Conservation (phyloP, 2,329 filamentous ascomycete species). For the Exophiala sideris region DNA sequence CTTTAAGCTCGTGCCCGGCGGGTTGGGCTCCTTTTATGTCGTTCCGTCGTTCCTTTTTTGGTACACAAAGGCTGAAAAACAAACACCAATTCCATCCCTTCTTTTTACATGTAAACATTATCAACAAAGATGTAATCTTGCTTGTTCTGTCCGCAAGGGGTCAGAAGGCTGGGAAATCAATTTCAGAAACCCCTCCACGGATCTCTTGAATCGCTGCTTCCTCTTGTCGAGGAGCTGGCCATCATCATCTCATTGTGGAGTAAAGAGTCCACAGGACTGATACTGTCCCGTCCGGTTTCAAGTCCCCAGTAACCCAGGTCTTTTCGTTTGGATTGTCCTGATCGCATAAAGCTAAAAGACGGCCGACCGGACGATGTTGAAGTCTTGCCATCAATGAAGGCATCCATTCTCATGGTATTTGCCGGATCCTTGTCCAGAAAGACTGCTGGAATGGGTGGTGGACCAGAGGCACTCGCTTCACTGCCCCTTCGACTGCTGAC, state of each 20-base stretch:
- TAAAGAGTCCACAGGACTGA: slow-evolving; percentile 23
- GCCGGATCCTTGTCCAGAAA: slow-evolving; percentile 25
- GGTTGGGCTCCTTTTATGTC: neutral
- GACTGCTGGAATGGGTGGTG: slow-evolving; percentile 66
- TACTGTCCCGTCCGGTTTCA: slow-evolving; percentile 23
- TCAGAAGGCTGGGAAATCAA: neutral
- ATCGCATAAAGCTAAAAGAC: slow-evolving; percentile 25
- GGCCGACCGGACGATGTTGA: slow-evolving; percentile 22
- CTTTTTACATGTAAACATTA: slow-evolving; percentile 17
- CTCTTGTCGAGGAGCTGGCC: slow-evolving; percentile 22
- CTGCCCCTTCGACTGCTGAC: slow-evolving; percentile 36
- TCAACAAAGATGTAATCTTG: slow-evolving; percentile 4
- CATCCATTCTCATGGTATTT: slow-evolving; percentile 86
- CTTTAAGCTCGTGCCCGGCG: neutral
- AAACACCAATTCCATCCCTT: slow-evolving; percentile 6
- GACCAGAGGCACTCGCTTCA: slow-evolving; percentile 53
- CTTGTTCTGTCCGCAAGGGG: neutral
- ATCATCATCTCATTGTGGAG: slow-evolving; percentile 26
- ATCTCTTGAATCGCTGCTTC: slow-evolving; percentile 21
- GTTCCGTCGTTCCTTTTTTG: neutral
- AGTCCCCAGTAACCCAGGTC: slow-evolving; percentile 31
- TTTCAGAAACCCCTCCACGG: slow-evolving; percentile 23
- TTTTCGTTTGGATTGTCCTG: slow-evolving; percentile 26
- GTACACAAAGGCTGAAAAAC: neutral
- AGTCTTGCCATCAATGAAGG: slow-evolving; percentile 66